Evolutionary conservation across 129 eudicot species (phyloP), one percentile per base, ranked within the genome.

Genomic region (Flaveria bidentis): DNA sequence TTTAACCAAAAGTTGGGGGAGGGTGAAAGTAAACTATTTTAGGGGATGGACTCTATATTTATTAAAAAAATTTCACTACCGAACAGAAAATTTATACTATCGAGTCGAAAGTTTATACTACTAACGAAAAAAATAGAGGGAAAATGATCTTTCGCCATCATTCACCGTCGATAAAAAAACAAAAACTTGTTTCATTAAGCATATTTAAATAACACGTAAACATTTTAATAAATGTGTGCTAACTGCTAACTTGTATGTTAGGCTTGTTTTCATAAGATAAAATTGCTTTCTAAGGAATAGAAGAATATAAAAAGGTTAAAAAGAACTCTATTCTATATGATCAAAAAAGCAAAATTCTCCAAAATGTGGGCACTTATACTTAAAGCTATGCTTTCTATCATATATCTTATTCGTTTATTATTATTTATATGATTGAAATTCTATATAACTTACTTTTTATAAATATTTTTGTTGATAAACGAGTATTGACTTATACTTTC

Each of bases 291-390:
- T 44, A 69, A 9, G 28, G 51, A 44, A 61, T 53, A 30, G 71
- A 61, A 61, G n/a, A 70, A 30, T 42, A 49, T 47, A 60, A 78
- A 71, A 71, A 20, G 13, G 13, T 44, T 26, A 78, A 78, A 78
- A 57, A 49, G 65, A 78, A 78, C 71, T 33, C n/a, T 47, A 70
- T 78, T 78, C 76, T 44, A 51, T 63, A 20, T 71, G 26, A 78
- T 78, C 77, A 47, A 41, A 78, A 78, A 57, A 47, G 53, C 20
- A 73, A 12, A 71, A 61, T 63, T 62, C 64, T 66, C 55, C 67
- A 52, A 65, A 63, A 62, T 13, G 67, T 33, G 64, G 9, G 52
- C 53, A 52, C 55, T 36, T 4, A 66, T 61, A 26, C 23, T 25
- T 44, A 57, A 45, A 60, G 51, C 42, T 56, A 46, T 58, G 64